Conservation (phyloP, 164 flowering plant genomes). For the Hamamelis virginiana region DNA sequence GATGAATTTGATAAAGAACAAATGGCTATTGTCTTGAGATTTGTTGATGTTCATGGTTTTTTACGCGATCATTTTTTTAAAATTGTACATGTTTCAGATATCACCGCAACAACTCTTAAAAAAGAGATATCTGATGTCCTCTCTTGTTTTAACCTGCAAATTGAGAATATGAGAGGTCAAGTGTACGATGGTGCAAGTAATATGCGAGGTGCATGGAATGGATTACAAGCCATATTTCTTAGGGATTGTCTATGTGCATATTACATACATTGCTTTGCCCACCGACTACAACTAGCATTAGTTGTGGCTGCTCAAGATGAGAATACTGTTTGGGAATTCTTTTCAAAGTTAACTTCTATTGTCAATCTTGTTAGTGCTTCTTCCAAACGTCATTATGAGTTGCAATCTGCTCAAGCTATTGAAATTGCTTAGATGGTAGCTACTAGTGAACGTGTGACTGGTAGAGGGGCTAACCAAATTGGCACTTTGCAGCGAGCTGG, state of each 20-base stretch:
- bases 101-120: neutral
- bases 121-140: neutral
- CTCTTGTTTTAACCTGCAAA: neutral
- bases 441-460: neutral
- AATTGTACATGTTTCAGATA: slow-evolving; percentile 3
- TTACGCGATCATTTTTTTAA: slow-evolving; percentile 4
- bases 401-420: neutral
- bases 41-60: slow-evolving; percentile 1
- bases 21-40: slow-evolving; percentile 15
- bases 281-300: slow-evolving; percentile 5
- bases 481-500: neutral
- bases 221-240: slow-evolving; percentile 13
- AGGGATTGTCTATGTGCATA: slow-evolving; percentile 14
- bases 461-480: neutral
- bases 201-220: slow-evolving; percentile 10
- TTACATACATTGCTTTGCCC: slow-evolving; percentile 13
- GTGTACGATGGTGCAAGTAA: slow-evolving; percentile 12
- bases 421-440: neutral
- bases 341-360: neutral
- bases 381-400: slow-evolving; percentile 1
- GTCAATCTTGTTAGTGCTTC: slow-evolving; percentile 1
- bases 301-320: slow-evolving; percentile 3
- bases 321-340: neutral
- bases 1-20: slow-evolving; percentile 1
- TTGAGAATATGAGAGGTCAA: slow-evolving; percentile 13